A percentile compares a stretch with the other conserved stretches of the same genome.
Evolutionary conservation across 768 basidiomycete genomes (phyloP).

Genomic region (Termitomyces sp.): DNA sequence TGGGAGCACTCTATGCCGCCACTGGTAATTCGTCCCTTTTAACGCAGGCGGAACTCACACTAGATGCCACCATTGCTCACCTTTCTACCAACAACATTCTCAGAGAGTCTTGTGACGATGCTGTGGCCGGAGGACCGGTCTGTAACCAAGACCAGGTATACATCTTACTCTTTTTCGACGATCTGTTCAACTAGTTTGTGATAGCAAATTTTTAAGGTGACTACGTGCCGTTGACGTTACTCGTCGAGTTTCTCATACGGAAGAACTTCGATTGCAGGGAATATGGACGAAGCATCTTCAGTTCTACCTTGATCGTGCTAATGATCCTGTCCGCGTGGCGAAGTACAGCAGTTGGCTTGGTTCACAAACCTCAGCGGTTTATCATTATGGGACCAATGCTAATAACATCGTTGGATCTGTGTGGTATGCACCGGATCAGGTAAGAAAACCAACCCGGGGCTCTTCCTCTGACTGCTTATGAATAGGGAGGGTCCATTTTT

Average conservation of each 20-base stretch:
- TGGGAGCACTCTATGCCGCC: constrained; percentile 41
- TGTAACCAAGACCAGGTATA: constrained; percentile 46
- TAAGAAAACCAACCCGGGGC: constrained; percentile 5
- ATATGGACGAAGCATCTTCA: constrained; percentile 50
- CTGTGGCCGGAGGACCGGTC: constrained; percentile 28
- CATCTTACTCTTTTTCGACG: background rate
- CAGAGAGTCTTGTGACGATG: constrained; percentile 50
- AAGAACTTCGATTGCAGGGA: constrained; percentile 27
- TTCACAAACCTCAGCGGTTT: constrained; percentile 38
- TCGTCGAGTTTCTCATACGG: background rate
- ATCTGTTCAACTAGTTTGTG: background rate
- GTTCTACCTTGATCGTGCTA: constrained; percentile 44
- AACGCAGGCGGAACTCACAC: constrained; percentile 45
- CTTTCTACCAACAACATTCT: constrained; percentile 39
- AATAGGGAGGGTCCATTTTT: constrained; percentile 38
- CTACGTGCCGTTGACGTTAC: background rate
- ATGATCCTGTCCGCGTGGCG: constrained; percentile 34
- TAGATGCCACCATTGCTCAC: constrained; percentile 43
- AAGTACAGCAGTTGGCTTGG: constrained; percentile 40
- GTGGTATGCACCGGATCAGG: constrained; percentile 42
- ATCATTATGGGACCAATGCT: constrained; percentile 38
- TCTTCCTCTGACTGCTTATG: background rate
- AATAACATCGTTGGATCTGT: constrained; percentile 40
- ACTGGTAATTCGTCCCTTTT: constrained; percentile 35
- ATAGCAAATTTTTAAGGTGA: constrained; percentile 44